Evolutionary conservation across 2,329 filamentous ascomycete genomes (phyloP).

Genomic region (Zymoseptoria pseudotritici): DNA sequence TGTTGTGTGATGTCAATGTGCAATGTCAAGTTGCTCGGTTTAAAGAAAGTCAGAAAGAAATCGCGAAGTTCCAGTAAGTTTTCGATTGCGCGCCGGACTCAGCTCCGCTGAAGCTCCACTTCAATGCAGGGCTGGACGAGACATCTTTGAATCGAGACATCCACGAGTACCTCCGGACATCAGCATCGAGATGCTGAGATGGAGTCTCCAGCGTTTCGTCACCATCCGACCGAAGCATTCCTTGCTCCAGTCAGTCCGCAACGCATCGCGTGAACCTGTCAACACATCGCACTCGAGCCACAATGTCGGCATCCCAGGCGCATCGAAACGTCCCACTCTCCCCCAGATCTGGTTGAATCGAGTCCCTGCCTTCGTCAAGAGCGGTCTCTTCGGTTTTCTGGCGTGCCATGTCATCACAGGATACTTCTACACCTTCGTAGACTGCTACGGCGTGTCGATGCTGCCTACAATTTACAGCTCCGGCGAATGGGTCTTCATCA

Average conservation of each 20-base stretch:
- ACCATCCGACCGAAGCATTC: background rate
- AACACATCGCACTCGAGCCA: background rate
- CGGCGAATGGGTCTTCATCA: slow-evolving; percentile 63
- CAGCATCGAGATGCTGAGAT: slow-evolving; percentile 3
- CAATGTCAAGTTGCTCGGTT: background rate
- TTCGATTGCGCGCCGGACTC: background rate
- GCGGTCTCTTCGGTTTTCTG: background rate
- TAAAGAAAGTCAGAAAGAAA: background rate
- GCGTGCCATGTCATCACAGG: slow-evolving; percentile 29
- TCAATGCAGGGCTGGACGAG: background rate
- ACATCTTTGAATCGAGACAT: background rate
- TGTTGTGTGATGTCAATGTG: background rate
- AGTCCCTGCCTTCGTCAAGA: background rate
- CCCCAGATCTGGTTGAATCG: background rate
- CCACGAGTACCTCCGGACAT: background rate
- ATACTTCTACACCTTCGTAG: slow-evolving; percentile 55
- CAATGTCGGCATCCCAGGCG: background rate
- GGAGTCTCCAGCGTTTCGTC: background rate
- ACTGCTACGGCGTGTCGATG: slow-evolving; percentile 74
- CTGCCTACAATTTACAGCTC: slow-evolving; percentile 67
- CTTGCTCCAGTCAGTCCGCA: background rate
- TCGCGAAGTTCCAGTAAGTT: slow-evolving; percentile 1
- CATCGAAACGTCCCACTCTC: background rate
- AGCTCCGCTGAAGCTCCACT: background rate
- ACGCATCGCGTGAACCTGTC: background rate